These are phyloP conservation scores for Tetrahymena thermophila DNA, from an alignment of 73 alveolate species.

Conservation along the genomic window DNA sequence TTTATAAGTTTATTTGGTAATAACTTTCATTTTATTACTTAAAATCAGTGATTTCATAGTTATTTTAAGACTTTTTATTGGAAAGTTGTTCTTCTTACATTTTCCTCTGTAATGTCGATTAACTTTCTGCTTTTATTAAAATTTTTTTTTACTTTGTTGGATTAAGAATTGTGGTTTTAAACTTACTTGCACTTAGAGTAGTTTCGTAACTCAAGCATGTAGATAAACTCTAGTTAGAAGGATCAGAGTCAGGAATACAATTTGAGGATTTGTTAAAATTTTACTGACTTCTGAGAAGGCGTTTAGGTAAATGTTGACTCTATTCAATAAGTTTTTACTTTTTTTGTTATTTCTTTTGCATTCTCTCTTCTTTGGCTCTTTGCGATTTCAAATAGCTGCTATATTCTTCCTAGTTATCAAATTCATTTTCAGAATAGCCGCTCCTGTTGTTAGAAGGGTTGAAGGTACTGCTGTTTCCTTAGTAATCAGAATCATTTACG, in stretches of 20 bases:
- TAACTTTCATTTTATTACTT: neutral
- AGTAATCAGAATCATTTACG: neutral
- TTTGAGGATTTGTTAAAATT: neutral
- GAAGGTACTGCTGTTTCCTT: neutral
- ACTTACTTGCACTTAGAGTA: neutral
- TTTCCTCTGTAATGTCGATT: neutral
- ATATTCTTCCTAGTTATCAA: neutral
- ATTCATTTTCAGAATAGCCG: neutral
- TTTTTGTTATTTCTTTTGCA: neutral
- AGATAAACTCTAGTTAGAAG: neutral
- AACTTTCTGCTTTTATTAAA: neutral
- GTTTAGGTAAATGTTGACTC: neutral
- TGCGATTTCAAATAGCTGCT: neutral
- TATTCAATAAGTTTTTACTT: neutral
- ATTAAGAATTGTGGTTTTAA: neutral
- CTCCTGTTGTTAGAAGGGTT: neutral
- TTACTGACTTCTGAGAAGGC: neutral
- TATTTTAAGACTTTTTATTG: too few species aligned
- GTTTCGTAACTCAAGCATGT: neutral
- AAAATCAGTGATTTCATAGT: neutral
- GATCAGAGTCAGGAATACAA: neutral
- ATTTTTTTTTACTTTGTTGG: too few species aligned
- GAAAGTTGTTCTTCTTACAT: neutral
- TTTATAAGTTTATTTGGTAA: too few species aligned
- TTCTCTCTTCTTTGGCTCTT: neutral